A percentile compares a stretch with the other conserved stretches of the same genome.
These are phyloP conservation scores for Salicornia ramosissima DNA, from an alignment of 148 eudicot species.

Conservation along the genomic window DNA sequence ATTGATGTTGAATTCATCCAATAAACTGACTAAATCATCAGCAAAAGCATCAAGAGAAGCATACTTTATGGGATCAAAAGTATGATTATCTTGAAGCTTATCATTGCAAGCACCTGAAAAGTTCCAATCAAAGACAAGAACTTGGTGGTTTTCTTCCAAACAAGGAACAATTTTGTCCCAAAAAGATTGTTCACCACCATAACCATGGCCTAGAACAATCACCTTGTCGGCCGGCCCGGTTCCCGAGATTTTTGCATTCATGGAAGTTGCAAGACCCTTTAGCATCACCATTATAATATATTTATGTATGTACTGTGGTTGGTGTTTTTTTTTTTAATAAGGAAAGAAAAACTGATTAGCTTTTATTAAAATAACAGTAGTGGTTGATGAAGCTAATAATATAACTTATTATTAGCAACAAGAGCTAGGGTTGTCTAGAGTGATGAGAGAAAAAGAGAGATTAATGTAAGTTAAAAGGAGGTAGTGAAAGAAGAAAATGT, in stretches of 20 bases:
- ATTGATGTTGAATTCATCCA: conserved; percentile 64
- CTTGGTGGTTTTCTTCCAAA: conserved; percentile 38
- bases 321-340: no score
- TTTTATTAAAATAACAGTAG: no score
- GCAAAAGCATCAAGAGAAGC: conserved; percentile 52
- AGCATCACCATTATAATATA: conserved; percentile 39
- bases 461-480: not conserved
- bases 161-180: conserved; percentile 67
- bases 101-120: conserved; percentile 44
- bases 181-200: conserved; percentile 66
- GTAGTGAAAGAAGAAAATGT: not conserved
- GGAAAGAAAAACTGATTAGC: no score
- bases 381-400: conserved; percentile 9
- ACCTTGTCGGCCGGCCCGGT: conserved; percentile 36
- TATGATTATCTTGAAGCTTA: not conserved
- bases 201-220: conserved; percentile 75
- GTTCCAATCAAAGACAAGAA: conserved; percentile 71
- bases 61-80: conserved; percentile 46
- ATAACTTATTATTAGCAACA: not conserved
- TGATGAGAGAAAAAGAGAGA: not conserved
- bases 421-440: not conserved
- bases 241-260: conserved; percentile 65
- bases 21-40: conserved; percentile 55
- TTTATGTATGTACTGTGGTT: not conserved
- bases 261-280: conserved; percentile 38